These are phyloP conservation scores for Tolypocladium endophyticum DNA, from an alignment of 2,329 filamentous ascomycete genomes.

Conservation along the genomic window DNA sequence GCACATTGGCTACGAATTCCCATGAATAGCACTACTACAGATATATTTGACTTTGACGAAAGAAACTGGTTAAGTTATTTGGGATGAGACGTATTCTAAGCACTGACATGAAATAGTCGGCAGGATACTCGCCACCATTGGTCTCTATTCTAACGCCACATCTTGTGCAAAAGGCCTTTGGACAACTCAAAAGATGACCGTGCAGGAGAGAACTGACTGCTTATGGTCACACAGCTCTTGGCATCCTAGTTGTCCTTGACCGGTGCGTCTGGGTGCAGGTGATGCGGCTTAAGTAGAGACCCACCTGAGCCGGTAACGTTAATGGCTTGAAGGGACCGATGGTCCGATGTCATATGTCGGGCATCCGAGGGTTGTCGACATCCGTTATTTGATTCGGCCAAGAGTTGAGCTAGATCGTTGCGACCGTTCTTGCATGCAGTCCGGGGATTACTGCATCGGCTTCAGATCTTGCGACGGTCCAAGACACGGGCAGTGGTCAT, in stretches of 20 bases:
- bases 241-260: neutral
- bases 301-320: neutral
- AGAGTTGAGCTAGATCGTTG: neutral
- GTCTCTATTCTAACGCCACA: neutral
- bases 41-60: too few species aligned
- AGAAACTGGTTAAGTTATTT: neutral
- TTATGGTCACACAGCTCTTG: neutral
- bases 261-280: neutral
- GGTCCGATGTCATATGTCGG: neutral
- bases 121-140: neutral
- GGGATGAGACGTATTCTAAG: neutral
- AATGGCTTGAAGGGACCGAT: too few species aligned
- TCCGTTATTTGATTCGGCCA: neutral
- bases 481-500: neutral
- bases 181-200: neutral
- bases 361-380: too few species aligned
- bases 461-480: neutral
- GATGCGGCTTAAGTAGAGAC: neutral
- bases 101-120: neutral
- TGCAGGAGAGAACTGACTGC: neutral
- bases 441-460: neutral
- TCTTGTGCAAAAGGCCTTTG: neutral
- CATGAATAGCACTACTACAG: neutral
- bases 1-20: neutral
- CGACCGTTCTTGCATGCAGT: neutral